Base-by-base conservation (phyloP, 1,284 basidiomycete species). In the Vanrija sp. region DNA sequence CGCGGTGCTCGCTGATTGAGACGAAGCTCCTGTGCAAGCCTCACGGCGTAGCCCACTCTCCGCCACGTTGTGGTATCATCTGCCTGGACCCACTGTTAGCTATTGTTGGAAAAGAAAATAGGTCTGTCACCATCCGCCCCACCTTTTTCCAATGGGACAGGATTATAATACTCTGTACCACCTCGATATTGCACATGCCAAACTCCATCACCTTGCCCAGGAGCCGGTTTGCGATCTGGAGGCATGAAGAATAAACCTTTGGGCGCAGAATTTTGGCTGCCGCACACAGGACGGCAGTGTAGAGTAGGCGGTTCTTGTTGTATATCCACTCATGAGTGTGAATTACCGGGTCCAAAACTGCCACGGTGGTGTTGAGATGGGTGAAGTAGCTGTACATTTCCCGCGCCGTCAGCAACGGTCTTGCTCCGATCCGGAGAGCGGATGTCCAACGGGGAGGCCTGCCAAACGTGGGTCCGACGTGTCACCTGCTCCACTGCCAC, bases 61-160 rank as follows among this genome's bases (percentile, higher is more conserved):
- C 72, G 59, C 64, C 72, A 68, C 8, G 65, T 64, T 2, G 71
- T 71, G 8, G 64, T 62, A 47, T 78, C 76, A 19, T 64, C 63
- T 5, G 73, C 63, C 41, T 72, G 67, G 6, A 18, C 19, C 38
- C 36, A 37, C 31, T 31, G 31, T 31, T 31, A 31, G 31, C 31
- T 14, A 14, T 31, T 31, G 31, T 31, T 31, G 31, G 31, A 9
- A 31, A 31, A 9, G 31, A 25, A n/a, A 25, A 31, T 31, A 12
- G 31, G 12, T 14, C 9, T 14, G 4, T 9, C 31, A 31, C 31
- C 12, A 31, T 14, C 12, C 12, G 15, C 2, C 31, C 31, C 31
- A 31, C 31, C 45, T 59, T 59, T 56, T 76, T 78, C 78, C 78
- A 79, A 31, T 75, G 75, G 20, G 71, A 67, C 14, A 77, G 59